These are phyloP conservation scores for Volvox africanus DNA, from an alignment of 139 green algal genomes.

Conservation along the genomic window DNA sequence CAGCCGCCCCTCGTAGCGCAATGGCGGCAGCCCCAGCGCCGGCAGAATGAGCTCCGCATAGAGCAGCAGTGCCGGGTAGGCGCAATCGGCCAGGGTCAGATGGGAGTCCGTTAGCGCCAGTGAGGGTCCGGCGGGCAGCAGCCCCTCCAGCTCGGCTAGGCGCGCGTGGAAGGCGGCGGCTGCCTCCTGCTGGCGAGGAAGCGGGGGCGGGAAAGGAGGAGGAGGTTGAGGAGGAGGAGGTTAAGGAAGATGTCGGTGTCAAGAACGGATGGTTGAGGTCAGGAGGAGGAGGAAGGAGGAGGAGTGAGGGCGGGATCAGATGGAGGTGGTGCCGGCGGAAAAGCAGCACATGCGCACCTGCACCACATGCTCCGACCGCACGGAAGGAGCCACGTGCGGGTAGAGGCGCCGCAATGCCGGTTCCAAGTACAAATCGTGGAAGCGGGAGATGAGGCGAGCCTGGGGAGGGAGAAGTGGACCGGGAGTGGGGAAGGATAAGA, in stretches of 20 bases:
- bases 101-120: neutral
- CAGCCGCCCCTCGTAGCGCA: neutral
- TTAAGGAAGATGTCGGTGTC: too few species aligned
- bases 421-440: slow-evolving; percentile 59
- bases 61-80: slow-evolving; percentile 50
- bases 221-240: too few species aligned
- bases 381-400: slow-evolving; percentile 11
- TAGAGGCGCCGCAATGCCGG: slow-evolving; percentile 55
- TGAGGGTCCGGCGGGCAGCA: slow-evolving; percentile 1
- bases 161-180: slow-evolving; percentile 9
- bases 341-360: neutral
- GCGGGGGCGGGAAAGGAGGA: neutral
- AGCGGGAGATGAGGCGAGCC: slow-evolving; percentile 54
- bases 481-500: too few species aligned
- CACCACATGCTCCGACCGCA: neutral
- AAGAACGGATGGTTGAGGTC: too few species aligned
- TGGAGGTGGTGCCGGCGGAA: neutral
- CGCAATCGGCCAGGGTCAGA: slow-evolving; percentile 46
- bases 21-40: slow-evolving; percentile 7
- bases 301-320: too few species aligned
- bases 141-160: slow-evolving; percentile 22
- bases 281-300: too few species aligned
- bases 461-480: neutral
- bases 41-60: slow-evolving; percentile 55
- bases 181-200: neutral